Conservation (phyloP, 1,284 basidiomycete genomes). For the Ceraceosorus bombacis region DNA sequence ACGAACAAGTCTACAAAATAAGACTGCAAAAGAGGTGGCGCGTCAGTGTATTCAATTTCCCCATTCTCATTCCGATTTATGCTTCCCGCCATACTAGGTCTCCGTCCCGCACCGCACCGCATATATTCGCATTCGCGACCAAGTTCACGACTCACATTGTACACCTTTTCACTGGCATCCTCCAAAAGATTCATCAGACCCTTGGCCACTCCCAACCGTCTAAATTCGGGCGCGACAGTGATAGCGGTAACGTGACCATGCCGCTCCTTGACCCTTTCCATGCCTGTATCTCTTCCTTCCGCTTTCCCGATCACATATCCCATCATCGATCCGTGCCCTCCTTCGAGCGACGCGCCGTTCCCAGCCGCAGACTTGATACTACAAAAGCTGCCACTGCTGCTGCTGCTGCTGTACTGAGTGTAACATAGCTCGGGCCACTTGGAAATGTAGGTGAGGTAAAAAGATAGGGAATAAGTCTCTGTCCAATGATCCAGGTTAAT, state of each 20-base stretch:
- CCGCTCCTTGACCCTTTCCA: slow-evolving; percentile 19
- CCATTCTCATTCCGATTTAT: not conserved
- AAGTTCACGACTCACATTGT: slow-evolving; percentile 14
- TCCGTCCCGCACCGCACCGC: no score
- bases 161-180: slow-evolving; percentile 60
- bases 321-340: slow-evolving; percentile 15
- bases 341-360: no score
- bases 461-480: slow-evolving; percentile 78
- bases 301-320: slow-evolving; percentile 41
- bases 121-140: not conserved
- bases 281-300: slow-evolving; percentile 32
- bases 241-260: slow-evolving; percentile 72
- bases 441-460: slow-evolving; percentile 76
- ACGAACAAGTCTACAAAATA: slow-evolving; percentile 88
- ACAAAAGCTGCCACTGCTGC: not conserved
- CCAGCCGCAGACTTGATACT: no score
- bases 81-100: not conserved
- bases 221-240: slow-evolving; percentile 82
- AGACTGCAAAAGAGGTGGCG: slow-evolving; percentile 51
- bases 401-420: slow-evolving; percentile 55
- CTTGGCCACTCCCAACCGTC: slow-evolving; percentile 70
- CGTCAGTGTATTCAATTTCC: not conserved
- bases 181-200: slow-evolving; percentile 76
- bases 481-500: slow-evolving; percentile 90
- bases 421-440: slow-evolving; percentile 84